phyloP scores from a whole-genome alignment of 176 grass and related monocot genomes.

The Oryza rufipogon region DNA sequence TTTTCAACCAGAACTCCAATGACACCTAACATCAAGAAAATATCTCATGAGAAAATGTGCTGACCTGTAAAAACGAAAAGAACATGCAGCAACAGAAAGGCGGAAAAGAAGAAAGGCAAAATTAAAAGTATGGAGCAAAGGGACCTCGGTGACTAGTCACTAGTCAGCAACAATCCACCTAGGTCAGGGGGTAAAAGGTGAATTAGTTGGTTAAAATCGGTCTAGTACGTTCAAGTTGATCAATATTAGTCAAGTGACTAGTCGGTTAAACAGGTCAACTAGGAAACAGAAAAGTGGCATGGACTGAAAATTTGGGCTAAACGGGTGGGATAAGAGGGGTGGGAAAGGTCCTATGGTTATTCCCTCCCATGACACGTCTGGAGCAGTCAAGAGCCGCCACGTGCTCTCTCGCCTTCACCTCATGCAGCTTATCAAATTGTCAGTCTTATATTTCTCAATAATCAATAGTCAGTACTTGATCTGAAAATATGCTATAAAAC shows the following conservation, averaged over 20 bases:
- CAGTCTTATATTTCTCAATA: background rate
- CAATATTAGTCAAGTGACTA: background rate
- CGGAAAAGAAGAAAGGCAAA: conserved; percentile 8
- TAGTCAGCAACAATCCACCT: background rate
- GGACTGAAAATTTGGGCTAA: background rate
- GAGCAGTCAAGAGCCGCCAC: background rate
- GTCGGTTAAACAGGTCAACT: background rate
- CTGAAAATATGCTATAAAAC: background rate
- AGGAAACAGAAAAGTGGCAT: background rate
- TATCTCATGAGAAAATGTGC: background rate
- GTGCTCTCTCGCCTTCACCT: background rate
- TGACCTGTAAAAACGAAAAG: conserved; percentile 2
- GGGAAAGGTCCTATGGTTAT: background rate
- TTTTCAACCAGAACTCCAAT: conserved; percentile 68
- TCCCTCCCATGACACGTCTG: background rate
- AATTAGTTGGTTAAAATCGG: background rate
- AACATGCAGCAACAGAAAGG: background rate
- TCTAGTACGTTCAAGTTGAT: background rate
- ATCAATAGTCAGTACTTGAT: background rate
- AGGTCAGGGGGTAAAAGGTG: background rate
- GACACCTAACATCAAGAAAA: conserved; percentile 60
- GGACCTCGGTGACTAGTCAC: no score
- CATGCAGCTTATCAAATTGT: no score
- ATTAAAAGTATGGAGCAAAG: background rate
- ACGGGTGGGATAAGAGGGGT: no score